These are phyloP conservation scores for Microbotryomycetes sp. DNA, from an alignment of 1,284 basidiomycete genomes.

Conservation along the genomic window DNA sequence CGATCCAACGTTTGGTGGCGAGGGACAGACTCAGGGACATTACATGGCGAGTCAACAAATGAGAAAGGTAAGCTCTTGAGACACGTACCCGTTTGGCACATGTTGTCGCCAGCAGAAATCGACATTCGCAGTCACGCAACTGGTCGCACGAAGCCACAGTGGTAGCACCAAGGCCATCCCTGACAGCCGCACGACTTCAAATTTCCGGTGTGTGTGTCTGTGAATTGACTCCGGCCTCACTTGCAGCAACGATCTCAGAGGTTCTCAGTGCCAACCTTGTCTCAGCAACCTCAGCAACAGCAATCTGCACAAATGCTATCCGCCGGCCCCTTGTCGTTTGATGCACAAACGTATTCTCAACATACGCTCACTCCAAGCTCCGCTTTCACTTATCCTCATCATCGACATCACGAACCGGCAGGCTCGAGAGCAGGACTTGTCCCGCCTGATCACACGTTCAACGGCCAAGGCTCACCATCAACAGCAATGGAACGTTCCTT, in stretches of 20 bases:
- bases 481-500: neutral
- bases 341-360: neutral
- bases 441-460: neutral
- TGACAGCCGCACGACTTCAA: no score
- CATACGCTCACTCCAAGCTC: neutral
- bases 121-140: no score
- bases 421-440: neutral
- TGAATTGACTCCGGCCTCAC: neutral
- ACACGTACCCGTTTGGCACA: neutral
- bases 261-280: neutral
- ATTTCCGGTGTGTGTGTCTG: no score
- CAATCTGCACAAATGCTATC: no score
- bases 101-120: no score
- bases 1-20: no score
- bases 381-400: neutral
- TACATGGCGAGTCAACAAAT: neutral
- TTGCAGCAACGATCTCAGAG: neutral
- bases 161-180: no score
- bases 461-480: neutral
- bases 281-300: conserved; percentile 8
- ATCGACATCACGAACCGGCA: no score
- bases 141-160: no score
- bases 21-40: neutral
- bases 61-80: neutral
- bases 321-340: no score